Evolutionary conservation across 306 rosid genomes (phyloP).

Genomic region (Prunus armeniaca): DNA sequence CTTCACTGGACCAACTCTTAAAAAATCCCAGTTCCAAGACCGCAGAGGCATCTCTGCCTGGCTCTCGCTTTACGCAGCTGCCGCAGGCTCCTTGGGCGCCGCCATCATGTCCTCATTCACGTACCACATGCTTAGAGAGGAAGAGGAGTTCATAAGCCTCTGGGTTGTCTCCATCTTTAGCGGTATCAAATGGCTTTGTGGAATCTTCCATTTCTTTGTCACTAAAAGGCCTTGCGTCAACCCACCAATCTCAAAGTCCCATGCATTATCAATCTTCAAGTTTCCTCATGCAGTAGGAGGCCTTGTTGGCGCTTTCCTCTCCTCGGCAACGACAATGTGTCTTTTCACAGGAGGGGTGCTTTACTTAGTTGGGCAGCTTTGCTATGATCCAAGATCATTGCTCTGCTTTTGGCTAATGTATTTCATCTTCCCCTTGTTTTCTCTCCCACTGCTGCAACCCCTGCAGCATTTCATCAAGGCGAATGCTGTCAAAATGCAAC

Average conservation of each 20-base stretch:
- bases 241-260: constrained; percentile 31
- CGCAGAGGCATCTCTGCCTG: constrained; percentile 48
- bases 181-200: constrained; percentile 74
- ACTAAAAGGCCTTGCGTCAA: constrained; percentile 29
- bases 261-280: constrained; percentile 43
- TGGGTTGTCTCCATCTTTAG: constrained; percentile 90
- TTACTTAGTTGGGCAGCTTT: constrained; percentile 64
- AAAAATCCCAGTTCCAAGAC: constrained; percentile 29
- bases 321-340: constrained; percentile 64
- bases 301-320: constrained; percentile 50
- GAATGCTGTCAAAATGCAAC: constrained; percentile 66
- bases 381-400: constrained; percentile 51
- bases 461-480: constrained; percentile 44
- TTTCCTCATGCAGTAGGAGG: constrained; percentile 69
- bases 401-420: constrained; percentile 67
- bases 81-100: constrained; percentile 49
- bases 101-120: constrained; percentile 72
- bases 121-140: constrained; percentile 64
- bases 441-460: constrained; percentile 62
- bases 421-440: constrained; percentile 67
- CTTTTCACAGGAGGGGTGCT: constrained; percentile 64
- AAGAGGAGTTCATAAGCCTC: constrained; percentile 44
- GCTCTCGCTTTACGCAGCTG: constrained; percentile 52
- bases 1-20: constrained; percentile 40
- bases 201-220: constrained; percentile 48